Evolutionary conservation across 257 asterid species (phyloP), one percentile per base, ranked within the genome.

Genomic region (Fraxinus anomala): DNA sequence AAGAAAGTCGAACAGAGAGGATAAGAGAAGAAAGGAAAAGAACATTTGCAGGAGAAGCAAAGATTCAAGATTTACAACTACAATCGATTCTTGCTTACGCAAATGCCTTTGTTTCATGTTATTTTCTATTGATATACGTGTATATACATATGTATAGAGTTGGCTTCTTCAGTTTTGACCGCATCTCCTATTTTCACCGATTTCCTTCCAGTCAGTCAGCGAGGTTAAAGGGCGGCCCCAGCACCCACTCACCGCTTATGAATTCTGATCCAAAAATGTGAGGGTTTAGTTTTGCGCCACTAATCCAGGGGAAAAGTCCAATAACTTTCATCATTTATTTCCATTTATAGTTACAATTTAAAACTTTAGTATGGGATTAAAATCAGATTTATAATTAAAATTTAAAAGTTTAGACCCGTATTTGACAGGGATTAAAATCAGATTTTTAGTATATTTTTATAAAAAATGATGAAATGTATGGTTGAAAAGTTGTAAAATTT

Each of bases 1-100:
- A 37, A 37, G 42, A 37, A 37, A 59, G 77, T 80, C 80, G 81
- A 79, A 72, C 70, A 39, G 40, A 74, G 63, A 37, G 12, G 70
- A 78, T 70, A 75, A 34, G 71, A 49, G 68, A 61, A 13, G 28
- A 40, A 34, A 36, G 74, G 8, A 17, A 30, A 68, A 44, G 78
- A 79, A 74, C 13, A 17, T 31, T 79, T 36, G 42, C 12, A 1
- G 61, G 34, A 51, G 82, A 78, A 47, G 61, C 42, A 37, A 8
- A 37, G 11, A 37, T 37, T 37, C 12, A 31, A 31, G 33, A 31
- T 31, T 31, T 31, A 37, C 42, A 66, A 24, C 16, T 28, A 11
- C 1, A 54, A 54, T 19, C 7, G 65, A 54, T 54, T 19, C 11
- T 17, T 5, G 23, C 65, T 54, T 54, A 54, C 9, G 65, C 23